Base-by-base conservation (phyloP, 305 asterid species). In the Solanum hybrid region DNA sequence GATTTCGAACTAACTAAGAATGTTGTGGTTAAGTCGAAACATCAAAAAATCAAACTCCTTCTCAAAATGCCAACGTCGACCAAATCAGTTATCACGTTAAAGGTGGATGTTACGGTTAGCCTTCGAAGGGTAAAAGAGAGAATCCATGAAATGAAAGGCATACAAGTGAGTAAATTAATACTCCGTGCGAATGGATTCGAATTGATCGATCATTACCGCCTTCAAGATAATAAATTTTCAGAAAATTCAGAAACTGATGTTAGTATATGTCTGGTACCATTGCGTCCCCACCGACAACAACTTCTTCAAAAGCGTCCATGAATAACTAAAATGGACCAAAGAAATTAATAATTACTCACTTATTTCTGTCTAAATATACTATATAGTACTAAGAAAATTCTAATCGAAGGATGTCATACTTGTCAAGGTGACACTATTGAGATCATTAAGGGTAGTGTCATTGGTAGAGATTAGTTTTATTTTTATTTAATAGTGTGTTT, bases 201-300 rank as follows among this genome's bases (percentile, higher is more conserved):
- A 69, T 76, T 95, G 86, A 87, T 57, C 0, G 96, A 96, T 89
- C 90, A 90, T 11, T 92, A 90, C 5, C 31, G 92, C 11, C 8
- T 96, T 3, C 74, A 39, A 1, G 96, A 95, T 4, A 92, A 89
- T 14, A 91, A 69, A 86, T 76, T 95, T 11, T 22, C 61, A 1
- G 92, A 95, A 28, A 89, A 89, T 12, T 89, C 94, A 2, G 95
- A 94, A 61, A 29, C 95, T 5, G 88, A 91, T 1, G 96, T 94
- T 8, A 88, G 29, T 4, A 24, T 89, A 3, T 18, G 2, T 24
- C 31, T 18, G 33, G 5, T 51, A 40, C 42, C 28, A 35, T 33
- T 22, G 33, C n/a, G 4, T 37, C 86, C 13, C 2, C 39, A 20
- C 39, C 92, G 2, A 18, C 93, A 11, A 71, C 92, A 6, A 71